Percentiles rank a stretch among this genome's conserved stretches.
Conservation (phyloP, 1,284 basidiomycete genomes). For the Naganishia sp. region DNA sequence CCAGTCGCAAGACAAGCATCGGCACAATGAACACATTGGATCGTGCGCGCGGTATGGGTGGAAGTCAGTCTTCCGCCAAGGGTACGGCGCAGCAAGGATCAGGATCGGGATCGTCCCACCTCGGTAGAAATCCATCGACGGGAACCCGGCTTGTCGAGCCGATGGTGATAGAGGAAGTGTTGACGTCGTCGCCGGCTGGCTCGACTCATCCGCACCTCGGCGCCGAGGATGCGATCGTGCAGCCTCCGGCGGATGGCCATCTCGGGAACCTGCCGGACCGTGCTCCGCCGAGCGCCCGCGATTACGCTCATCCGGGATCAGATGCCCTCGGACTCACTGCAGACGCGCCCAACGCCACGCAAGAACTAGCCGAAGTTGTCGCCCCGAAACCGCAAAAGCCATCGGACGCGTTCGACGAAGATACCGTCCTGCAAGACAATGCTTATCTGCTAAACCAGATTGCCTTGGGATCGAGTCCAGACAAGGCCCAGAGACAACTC, state of each 20-base stretch:
- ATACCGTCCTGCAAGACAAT: constrained; percentile 24
- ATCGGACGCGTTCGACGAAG: constrained; percentile 23
- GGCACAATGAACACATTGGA: constrained; percentile 35
- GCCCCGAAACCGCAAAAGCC: constrained; percentile 30
- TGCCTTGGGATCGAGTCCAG: constrained; percentile 21
- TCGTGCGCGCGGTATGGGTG: constrained; percentile 16
- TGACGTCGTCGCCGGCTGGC: constrained; percentile 4
- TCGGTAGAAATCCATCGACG: constrained; percentile 15
- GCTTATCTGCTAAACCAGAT: constrained; percentile 28
- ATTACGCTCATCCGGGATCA: too few relatives aligned
- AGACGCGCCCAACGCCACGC: not conserved
- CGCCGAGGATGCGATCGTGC: not conserved
- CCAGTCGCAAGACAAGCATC: constrained; percentile 43
- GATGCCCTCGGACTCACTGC: not conserved
- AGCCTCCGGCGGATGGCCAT: not conserved
- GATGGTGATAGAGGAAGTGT: constrained; percentile 24
- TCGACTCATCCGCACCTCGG: constrained; percentile 4
- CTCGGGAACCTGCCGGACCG: not conserved
- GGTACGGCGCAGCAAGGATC: constrained; percentile 1
- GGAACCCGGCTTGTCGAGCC: constrained; percentile 27
- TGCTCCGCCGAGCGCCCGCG: not conserved
- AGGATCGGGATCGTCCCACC: constrained; percentile 28
- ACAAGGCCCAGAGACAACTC: not conserved
- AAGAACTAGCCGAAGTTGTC: constrained; percentile 7
- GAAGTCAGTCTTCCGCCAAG: constrained; percentile 26